Base-by-base conservation (phyloP, 2,329 filamentous ascomycete species). In the Trichoderma sp. region DNA sequence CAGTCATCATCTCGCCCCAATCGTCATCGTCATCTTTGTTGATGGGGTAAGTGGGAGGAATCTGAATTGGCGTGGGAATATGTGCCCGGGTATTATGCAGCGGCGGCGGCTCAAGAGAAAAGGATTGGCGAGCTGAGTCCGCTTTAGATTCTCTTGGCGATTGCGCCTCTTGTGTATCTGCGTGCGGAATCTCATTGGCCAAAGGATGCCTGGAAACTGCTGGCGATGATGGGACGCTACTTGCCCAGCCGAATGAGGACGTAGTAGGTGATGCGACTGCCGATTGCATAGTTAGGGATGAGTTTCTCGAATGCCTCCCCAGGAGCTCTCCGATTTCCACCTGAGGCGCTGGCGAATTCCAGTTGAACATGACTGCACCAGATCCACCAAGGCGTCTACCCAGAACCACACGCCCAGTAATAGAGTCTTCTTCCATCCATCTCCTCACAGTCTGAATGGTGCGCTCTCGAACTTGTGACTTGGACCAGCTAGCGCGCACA, bases 351-450 rank as follows among this genome's bases (percentile, higher is more conserved):
- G 81, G 80, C 15, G 83, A 83, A 70, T 89, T 85, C 88, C 88
- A 90, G 34, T 87, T 86, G 75, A 90, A 90, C 71, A 86, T 81
- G 67, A 81, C 82, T 6, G 80, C 81, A 45, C 82, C 83, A 19
- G 81, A 80, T 19, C 75, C 75, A 1, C 77, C 78, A 0, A 73
- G 73, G 17, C 80, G 77, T 56, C 80, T 77, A 0, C 80, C 79
- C 3, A 79, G 73, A 27, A 78, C 75, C 7, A 77, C 74, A n/a
- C 83, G 82, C 1, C 86, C 85, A 2, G 84, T 80, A 32, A 87
- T 84, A 0, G 86, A 85, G 71, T 88, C 87, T 71, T 90, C 85
- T 71, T 89, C 86, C 82, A 90, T 88, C 89, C 89, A 91, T 29
- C 86, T 82, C 29, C 85, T 82, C 19, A 90, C 87, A 48, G 87